Percentiles rank a stretch among this genome's conserved stretches.
Conservation (phyloP, 306 rosid species). For the Vigna hirtella region DNA sequence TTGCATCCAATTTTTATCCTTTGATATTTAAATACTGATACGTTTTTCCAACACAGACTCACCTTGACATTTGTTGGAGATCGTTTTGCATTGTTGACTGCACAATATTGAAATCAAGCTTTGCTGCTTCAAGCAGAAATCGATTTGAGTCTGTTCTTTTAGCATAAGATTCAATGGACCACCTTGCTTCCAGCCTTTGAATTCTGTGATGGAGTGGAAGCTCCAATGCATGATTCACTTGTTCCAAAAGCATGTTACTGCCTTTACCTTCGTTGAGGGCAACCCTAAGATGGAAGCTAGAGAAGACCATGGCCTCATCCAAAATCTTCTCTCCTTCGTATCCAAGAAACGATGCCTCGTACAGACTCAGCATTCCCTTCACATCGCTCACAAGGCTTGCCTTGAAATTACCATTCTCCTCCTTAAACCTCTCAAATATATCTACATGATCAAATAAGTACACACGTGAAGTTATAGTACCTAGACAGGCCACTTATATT, state of each 20-base stretch:
- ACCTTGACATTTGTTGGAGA: conserved; percentile 60
- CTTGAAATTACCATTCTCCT: conserved; percentile 36
- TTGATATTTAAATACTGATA: too few relatives aligned
- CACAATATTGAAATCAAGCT: conserved; percentile 58
- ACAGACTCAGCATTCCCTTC: conserved; percentile 61
- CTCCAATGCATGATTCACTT: conserved; percentile 59
- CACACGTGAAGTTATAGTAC: too few relatives aligned
- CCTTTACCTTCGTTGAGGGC: neutral
- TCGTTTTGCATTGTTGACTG: conserved; percentile 56
- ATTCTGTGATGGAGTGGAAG: conserved; percentile 57
- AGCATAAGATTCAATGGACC: conserved; percentile 60
- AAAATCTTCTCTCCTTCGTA: conserved; percentile 59
- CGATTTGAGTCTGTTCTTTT: conserved; percentile 41
- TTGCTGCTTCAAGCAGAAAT: conserved; percentile 52
- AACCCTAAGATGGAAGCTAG: conserved; percentile 40
- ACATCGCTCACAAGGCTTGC: conserved; percentile 34
- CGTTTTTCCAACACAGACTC: too few relatives aligned
- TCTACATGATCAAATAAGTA: conserved; percentile 38
- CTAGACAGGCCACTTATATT: too few relatives aligned
- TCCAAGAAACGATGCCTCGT: conserved; percentile 60
- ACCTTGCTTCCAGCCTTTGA: conserved; percentile 56
- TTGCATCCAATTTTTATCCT: too few relatives aligned
- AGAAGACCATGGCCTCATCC: conserved; percentile 60
- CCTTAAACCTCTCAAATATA: conserved; percentile 54
- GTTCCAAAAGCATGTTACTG: neutral